Conservation (phyloP, 306 rosid species). For the Gleditsia sinensis region DNA sequence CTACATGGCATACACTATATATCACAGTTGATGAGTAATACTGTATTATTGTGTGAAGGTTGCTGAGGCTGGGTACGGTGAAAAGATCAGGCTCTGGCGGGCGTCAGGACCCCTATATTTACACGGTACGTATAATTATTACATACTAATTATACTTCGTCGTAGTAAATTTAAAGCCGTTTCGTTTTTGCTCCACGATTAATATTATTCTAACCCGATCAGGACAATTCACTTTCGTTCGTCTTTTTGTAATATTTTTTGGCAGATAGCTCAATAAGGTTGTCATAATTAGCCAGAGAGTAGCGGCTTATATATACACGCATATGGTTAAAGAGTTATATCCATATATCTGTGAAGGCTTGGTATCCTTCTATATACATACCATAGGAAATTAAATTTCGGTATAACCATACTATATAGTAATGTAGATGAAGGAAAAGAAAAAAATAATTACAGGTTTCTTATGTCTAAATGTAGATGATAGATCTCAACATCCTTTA, state of each 20-base stretch:
- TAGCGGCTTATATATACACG: constrained; percentile 12
- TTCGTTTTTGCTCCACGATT: constrained; percentile 4
- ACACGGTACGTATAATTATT: constrained; percentile 43
- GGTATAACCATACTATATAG: constrained; percentile 16
- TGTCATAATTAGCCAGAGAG: constrained; percentile 27
- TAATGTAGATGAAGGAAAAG: not conserved
- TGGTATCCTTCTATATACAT: constrained; percentile 36
- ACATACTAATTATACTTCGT: not conserved
- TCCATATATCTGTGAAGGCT: constrained; percentile 9
- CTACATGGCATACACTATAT: not conserved
- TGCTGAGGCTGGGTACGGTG: constrained; percentile 57
- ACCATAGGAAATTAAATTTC: constrained; percentile 32
- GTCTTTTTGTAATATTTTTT: constrained; percentile 9
- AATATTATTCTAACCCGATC: constrained; percentile 16
- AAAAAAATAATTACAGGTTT: not conserved
- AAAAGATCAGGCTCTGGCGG: constrained; percentile 73
- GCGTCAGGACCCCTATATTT: constrained; percentile 66
- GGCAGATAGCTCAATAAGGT: constrained; percentile 44
- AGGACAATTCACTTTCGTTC: not conserved
- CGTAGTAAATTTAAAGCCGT: not conserved
- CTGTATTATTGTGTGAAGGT: constrained; percentile 38
- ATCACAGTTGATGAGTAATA: not conserved
- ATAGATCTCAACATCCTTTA: not conserved
- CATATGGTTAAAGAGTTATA: constrained; percentile 28
- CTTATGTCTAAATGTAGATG: not conserved